Evolutionary conservation across 2,329 filamentous ascomycete species (phyloP).

Genomic region (Monosporascus sp.): DNA sequence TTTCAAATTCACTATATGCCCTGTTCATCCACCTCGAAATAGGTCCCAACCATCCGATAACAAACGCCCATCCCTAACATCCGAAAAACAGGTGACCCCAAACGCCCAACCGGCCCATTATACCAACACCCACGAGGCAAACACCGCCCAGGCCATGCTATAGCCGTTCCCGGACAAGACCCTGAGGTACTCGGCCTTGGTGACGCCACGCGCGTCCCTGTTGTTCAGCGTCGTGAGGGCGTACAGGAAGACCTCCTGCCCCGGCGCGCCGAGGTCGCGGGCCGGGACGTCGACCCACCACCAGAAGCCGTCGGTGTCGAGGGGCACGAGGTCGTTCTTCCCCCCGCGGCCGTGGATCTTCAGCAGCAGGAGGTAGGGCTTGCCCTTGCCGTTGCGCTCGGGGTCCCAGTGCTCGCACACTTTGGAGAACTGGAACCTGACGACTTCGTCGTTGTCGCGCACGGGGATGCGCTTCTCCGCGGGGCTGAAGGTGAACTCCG

Average conservation of each 20-base stretch:
- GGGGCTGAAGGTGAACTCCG: slow-evolving; percentile 58
- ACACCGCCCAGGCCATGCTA: slow-evolving; percentile 40
- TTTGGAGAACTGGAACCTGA: slow-evolving; percentile 78
- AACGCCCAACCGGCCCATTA: slow-evolving; percentile 9
- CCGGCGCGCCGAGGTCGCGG: slow-evolving; percentile 60
- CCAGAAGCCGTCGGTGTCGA: slow-evolving; percentile 72
- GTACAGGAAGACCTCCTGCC: slow-evolving; percentile 62
- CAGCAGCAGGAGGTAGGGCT: slow-evolving; percentile 65
- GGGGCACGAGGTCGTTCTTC: slow-evolving; percentile 62
- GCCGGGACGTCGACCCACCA: slow-evolving; percentile 77
- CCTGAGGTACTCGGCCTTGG: slow-evolving; percentile 40
- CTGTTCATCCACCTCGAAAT: no score
- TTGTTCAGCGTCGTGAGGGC: slow-evolving; percentile 50
- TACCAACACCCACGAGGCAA: slow-evolving; percentile 48
- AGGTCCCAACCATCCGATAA: no score
- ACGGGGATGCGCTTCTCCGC: slow-evolving; percentile 55
- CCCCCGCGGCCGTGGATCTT: slow-evolving; percentile 60
- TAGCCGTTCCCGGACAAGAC: slow-evolving; percentile 36
- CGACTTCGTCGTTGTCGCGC: slow-evolving; percentile 41
- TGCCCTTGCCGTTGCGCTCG: slow-evolving; percentile 61
- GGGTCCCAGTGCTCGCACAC: slow-evolving; percentile 79
- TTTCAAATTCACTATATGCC: no score
- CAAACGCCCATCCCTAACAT: no score
- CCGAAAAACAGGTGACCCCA: background rate
- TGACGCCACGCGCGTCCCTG: slow-evolving; percentile 43